Conservation (phyloP, 192 early-diverging fungal genomes). For the Entomortierella parvispora region DNA sequence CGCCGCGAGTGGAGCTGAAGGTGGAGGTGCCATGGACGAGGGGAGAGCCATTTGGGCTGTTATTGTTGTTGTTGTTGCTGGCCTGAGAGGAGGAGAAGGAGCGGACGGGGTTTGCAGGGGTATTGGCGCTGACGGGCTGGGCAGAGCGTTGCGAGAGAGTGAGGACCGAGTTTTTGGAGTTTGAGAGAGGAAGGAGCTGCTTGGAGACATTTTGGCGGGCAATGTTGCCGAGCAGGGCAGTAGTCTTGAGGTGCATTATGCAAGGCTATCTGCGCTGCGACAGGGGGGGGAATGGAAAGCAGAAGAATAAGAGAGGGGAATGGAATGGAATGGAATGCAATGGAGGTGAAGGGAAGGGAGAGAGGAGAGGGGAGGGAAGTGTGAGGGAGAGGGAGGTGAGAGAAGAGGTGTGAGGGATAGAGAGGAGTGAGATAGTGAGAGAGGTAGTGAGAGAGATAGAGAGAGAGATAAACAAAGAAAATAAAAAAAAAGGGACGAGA, state of each 20-base stretch:
- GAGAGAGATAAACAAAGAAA: neutral
- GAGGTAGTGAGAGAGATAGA: neutral
- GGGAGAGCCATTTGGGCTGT: slow-evolving; percentile 1
- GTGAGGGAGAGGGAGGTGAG: neutral
- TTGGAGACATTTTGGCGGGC: slow-evolving; percentile 47
- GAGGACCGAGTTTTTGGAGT: slow-evolving; percentile 50
- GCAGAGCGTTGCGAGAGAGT: slow-evolving; percentile 40
- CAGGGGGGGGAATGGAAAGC: neutral
- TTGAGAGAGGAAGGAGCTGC: slow-evolving; percentile 43
- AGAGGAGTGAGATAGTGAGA: no score
- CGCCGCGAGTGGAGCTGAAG: neutral
- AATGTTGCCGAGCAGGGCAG: slow-evolving; percentile 43
- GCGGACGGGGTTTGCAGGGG: slow-evolving; percentile 35
- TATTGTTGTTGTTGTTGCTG: slow-evolving; percentile 30
- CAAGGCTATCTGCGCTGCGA: neutral
- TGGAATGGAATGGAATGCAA: no score
- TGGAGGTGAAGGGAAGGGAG: neutral
- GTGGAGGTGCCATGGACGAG: slow-evolving; percentile 16
- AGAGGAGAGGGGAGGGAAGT: neutral
- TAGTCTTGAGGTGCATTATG: slow-evolving; percentile 14
- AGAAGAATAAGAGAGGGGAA: no score
- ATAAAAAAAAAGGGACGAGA: neutral
- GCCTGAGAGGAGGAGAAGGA: slow-evolving; percentile 47
- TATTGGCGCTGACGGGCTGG: slow-evolving; percentile 25
- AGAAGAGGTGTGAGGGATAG: neutral